Percentiles rank a stretch among this genome's conserved stretches.
Conservation (phyloP, 306 rosid genomes). For the Mimosa pudica region DNA sequence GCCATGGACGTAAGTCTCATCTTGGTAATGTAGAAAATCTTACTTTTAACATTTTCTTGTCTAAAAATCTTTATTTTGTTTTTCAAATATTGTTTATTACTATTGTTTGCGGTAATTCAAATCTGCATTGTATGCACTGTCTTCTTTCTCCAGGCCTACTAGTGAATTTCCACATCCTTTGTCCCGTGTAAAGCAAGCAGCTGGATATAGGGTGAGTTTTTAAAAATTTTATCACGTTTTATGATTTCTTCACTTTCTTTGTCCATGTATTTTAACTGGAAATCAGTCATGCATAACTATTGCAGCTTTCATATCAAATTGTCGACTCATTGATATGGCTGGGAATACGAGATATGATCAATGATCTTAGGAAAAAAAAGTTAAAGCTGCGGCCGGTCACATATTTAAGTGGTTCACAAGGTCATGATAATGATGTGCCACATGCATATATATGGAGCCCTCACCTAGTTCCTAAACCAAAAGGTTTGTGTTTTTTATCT, state of each 20-base stretch:
- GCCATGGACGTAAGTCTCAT: slow-evolving; percentile 4
- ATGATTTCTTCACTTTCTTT: slow-evolving; percentile 13
- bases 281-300: slow-evolving; percentile 24
- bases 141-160: neutral
- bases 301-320: slow-evolving; percentile 96
- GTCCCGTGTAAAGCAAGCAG: slow-evolving; percentile 93
- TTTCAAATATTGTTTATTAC: neutral
- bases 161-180: slow-evolving; percentile 85
- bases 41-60: neutral
- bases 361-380: slow-evolving; percentile 73
- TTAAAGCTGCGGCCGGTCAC: neutral
- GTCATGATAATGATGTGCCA: neutral
- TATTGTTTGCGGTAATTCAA: neutral
- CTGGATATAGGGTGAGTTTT: slow-evolving; percentile 85
- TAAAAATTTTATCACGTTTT: slow-evolving; percentile 18
- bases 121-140: neutral
- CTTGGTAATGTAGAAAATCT: neutral
- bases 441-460: slow-evolving; percentile 32
- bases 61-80: neutral
- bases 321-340: slow-evolving; percentile 98
- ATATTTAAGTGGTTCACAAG: slow-evolving; percentile 1
- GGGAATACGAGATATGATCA: slow-evolving; percentile 97
- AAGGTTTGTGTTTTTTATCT: slow-evolving; percentile 21
- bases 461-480: slow-evolving; percentile 98
- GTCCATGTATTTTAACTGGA: slow-evolving; percentile 27